Evolutionary conservation across 73 alveolate genomes (phyloP), one percentile per base, ranked within the genome.

Genomic region (Stentor coeruleus): DNA sequence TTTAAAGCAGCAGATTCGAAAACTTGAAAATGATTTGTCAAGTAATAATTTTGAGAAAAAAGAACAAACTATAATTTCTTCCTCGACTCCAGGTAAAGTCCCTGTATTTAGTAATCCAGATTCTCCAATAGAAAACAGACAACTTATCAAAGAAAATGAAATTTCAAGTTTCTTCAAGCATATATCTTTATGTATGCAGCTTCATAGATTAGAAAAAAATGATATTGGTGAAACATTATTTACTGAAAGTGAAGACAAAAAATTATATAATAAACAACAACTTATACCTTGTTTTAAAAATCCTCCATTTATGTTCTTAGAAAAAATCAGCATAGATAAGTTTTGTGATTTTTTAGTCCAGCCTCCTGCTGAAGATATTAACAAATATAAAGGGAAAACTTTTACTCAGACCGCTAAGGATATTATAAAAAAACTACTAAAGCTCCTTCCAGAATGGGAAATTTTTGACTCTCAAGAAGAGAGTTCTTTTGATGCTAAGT

Each of bases 381-480:
- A 37, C n/a, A 26, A 66, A 66, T 20, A 31, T 31, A n/a, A 57
- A 57, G 79, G 40, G 0, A 66, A 66, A 20, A 66, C 0, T 40
- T 33, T 66, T 20, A 66, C n/a, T 28, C n/a, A 15, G n/a, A 66
- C 36, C 41, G 49, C 66, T 11, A 11, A 11, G 20, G 66, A 11
- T 20, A 49, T 49, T 11, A 49, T 35, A 6, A 26, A 60, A 28
- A 60, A 60, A 38, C 80, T 60, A 28, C 6, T 14, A n/a, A 60
- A 60, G 36, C 37, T 14, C 28, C 80, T 60, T 6, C 55, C 37
- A 14, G 11, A 6, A 11, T 60, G 80, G 80, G 14, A 60, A 60
- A n/a, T 35, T 60, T 60, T 60, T 14, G 41, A n/a, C 37, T 6
- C 37, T n/a, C 59, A 60, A 60, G 80, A 60, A 35, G 80, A 60